Percentiles rank a stretch among this genome's conserved stretches.
phyloP scores from a whole-genome alignment of 2,329 filamentous ascomycete species.

The Neonectria neomacrospora region DNA sequence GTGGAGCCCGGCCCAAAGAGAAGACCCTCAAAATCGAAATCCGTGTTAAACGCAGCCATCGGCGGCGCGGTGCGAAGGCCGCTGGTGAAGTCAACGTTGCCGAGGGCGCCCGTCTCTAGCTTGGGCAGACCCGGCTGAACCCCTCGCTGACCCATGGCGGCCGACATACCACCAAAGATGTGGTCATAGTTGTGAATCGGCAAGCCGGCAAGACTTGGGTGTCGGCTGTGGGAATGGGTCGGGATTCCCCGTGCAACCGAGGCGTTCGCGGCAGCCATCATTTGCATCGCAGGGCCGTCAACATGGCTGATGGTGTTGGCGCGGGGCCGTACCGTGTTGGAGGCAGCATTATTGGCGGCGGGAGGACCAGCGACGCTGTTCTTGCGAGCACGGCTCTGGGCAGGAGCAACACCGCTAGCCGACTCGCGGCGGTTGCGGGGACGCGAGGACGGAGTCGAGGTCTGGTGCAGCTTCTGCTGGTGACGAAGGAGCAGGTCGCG shows the following conservation, averaged over 20 bases:
- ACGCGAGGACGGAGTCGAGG: conserved; percentile 85
- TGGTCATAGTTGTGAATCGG: conserved; percentile 68
- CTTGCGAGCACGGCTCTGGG: conserved; percentile 83
- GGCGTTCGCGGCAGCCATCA: conserved; percentile 69
- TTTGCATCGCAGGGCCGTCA: conserved; percentile 78
- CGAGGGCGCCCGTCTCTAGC: conserved; percentile 81
- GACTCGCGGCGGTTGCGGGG: conserved; percentile 92
- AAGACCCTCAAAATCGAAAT: conserved; percentile 60
- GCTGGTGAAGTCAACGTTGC: conserved; percentile 70
- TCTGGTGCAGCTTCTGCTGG: conserved; percentile 98
- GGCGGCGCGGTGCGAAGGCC: conserved; percentile 83
- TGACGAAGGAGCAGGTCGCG: conserved; percentile 92
- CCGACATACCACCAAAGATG: conserved; percentile 79
- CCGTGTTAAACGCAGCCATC: conserved; percentile 68
- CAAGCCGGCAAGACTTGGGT: conserved; percentile 78
- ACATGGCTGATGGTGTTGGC: conserved; percentile 98
- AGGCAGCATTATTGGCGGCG: conserved; percentile 57
- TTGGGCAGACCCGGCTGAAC: conserved; percentile 78
- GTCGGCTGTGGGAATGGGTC: conserved; percentile 75
- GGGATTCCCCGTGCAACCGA: conserved; percentile 61
- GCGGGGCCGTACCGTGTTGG: conserved; percentile 80
- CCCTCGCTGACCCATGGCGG: conserved; percentile 73
- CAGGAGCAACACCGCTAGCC: conserved; percentile 75
- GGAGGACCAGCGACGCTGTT: conserved; percentile 80
- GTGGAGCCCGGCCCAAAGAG: conserved; percentile 76